Evolutionary conservation across 1,284 basidiomycete species (phyloP), one percentile per base, ranked within the genome.

Genomic region (Apiotrichum gamsii): DNA sequence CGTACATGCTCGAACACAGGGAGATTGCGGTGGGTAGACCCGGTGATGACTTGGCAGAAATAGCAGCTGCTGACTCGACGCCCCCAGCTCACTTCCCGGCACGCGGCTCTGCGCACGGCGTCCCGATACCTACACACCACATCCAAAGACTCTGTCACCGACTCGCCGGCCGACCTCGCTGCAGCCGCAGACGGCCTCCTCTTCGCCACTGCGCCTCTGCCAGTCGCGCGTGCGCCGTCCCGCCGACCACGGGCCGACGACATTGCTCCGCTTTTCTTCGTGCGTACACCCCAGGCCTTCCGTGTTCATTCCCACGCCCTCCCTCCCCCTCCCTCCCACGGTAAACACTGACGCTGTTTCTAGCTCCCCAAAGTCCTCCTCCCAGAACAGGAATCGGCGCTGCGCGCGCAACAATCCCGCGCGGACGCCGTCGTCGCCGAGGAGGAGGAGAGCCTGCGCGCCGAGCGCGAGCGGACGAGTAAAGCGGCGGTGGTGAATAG

Each of bases 351-450:
- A n/a, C n/a, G n/a, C n/a, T n/a, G n/a, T n/a, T n/a, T n/a, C n/a
- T 38, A 72, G 69, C 45, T 68, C 14, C 71, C 71, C 1, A 67
- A 67, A 50, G 57, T 66, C 24, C 57, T 72, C 10, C 32, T 67
- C 8, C 62, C 61, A 3, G 54, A 65, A 16, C 71, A 73, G 52
- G 57, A 68, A 43, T 53, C 54, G 21, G 40, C 47, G n/a, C 58
- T 73, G 14, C 30, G 31, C 8, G 45, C 52, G 1, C 61, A 55
- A 19, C 49, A 58, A 29, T 58, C 54, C 8, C 61, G 64, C 29
- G 52, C 67, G 8, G 52, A 59, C 19, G 57, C 61, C 34, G 43
- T 65, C 8, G 60, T 69, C 25, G 43, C 55, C 6, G 59, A 64
- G 20, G 67, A 70, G 45, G 46, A 45, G 3, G 51, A 52, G 1